Base-by-base conservation (phyloP, 441 rosid species). In the Eugenia klotzschiana region DNA sequence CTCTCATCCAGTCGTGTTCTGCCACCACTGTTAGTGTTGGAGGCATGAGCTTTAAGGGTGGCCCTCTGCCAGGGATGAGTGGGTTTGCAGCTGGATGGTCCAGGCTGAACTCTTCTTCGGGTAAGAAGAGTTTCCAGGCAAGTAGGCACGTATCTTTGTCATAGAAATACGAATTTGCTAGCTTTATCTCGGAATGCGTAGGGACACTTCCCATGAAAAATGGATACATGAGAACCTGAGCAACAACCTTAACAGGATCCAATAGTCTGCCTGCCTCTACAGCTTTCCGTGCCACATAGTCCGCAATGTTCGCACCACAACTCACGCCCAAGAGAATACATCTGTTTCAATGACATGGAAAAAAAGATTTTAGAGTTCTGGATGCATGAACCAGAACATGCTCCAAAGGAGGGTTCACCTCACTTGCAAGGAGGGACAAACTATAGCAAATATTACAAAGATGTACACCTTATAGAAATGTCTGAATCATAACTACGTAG, bases 1-100 rank as follows among this genome's bases (percentile, higher is more conserved):
- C 99, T 86, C 95, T 94, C 99, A 96, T 96, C 96, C 97, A 96
- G 89, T 94, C 99, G 49, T 93, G 98, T 87, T 96, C 98, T 69
- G 97, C 99, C 27, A 96, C 95, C 74, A 96, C 90, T 27, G 99
- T 96, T 82, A 96, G 89, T 49, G 99, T 96, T 5, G 99, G 99
- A 15, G 98, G 99, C 96, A 95, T 94, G 86, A 91, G 87, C 87
- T 94, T 95, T 81, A 95, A 84, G 10, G 95, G 95, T 50, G 97
- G 98, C 4, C 94, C 93, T 79, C 96, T 89, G 79, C 89, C 92
- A n/a, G 94, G 94, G 73, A 93, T 88, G 23, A 95, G 94, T 20
- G 98, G 98, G 82, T 95, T 95, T 64, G 96, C 96, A 37, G 96
- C 96, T 37, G 94, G 93, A 82, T 95, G 98, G 88, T 95, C 97